These are phyloP conservation scores for Pontederia paniculata DNA, from an alignment of 176 grass and related monocot species.

Conservation along the genomic window DNA sequence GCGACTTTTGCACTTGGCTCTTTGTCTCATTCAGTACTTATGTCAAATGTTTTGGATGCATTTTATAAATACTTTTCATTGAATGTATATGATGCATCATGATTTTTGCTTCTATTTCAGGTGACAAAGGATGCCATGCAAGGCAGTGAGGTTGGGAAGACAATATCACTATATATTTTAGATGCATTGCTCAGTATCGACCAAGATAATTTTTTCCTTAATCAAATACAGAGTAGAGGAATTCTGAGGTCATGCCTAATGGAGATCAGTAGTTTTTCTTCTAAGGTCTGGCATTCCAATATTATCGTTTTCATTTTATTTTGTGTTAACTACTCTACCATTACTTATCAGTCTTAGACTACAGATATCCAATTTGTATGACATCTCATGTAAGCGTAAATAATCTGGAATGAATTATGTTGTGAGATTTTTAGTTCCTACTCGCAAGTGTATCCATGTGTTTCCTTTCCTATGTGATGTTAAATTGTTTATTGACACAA, in stretches of 20 bases:
- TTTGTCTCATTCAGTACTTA: too few species aligned
- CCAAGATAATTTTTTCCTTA: constrained; percentile 81
- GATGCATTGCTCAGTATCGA: constrained; percentile 85
- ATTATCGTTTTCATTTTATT: constrained; percentile 1
- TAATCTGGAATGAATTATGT: too few species aligned
- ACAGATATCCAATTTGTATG: too few species aligned
- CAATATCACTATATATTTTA: constrained; percentile 80
- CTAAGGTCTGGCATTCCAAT: constrained; percentile 39
- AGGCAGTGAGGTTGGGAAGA: constrained; percentile 87
- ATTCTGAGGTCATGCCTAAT: constrained; percentile 66
- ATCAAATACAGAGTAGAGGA: constrained; percentile 89
- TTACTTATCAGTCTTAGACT: not conserved
- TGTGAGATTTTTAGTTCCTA: too few species aligned
- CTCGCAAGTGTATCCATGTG: too few species aligned
- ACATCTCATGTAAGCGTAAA: too few species aligned
- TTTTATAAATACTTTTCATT: not conserved
- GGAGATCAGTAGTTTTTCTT: constrained; percentile 73
- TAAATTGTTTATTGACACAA: too few species aligned
- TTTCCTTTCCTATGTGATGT: too few species aligned
- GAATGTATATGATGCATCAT: not conserved
- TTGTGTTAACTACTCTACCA: not conserved
- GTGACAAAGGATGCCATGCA: constrained; percentile 76
- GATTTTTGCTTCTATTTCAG: constrained; percentile 22
- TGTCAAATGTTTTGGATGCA: not conserved
- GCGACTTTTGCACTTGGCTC: too few species aligned